Percentiles rank a stretch among this genome's conserved stretches.
Evolutionary conservation across 2,329 filamentous ascomycete species (phyloP).

Genomic region (Monilinia fructigena): DNA sequence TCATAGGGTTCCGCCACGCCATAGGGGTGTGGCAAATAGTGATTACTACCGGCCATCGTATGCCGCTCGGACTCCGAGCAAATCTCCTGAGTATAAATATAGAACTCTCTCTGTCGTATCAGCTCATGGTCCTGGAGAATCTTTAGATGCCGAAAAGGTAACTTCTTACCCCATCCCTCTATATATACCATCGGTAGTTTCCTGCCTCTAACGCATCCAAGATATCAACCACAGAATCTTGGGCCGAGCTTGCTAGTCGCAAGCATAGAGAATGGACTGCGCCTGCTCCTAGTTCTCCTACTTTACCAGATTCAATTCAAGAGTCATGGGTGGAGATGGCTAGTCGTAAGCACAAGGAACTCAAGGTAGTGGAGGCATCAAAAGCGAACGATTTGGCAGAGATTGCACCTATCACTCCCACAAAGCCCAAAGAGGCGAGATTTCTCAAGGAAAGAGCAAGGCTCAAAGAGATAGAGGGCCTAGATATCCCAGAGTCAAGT

Average conservation of each 20-base stretch:
- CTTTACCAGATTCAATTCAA: neutral
- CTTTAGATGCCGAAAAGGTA: conserved; percentile 5
- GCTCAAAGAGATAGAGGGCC: neutral
- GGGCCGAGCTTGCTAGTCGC: neutral
- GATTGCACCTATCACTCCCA: neutral
- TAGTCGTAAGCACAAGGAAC: conserved; percentile 9
- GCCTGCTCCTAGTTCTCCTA: neutral
- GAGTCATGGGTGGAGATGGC: conserved; percentile 15
- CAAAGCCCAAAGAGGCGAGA: neutral
- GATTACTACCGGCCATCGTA: neutral
- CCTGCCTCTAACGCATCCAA: conserved; percentile 3
- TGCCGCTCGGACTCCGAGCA: neutral
- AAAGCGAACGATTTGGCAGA: neutral
- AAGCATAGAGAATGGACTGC: neutral
- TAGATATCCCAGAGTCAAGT: conserved; percentile 12
- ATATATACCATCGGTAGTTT: neutral
- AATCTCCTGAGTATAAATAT: neutral
- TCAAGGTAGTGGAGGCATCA: neutral
- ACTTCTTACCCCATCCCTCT: neutral
- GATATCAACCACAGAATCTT: neutral
- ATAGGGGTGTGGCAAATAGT: neutral
- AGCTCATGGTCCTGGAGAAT: neutral
- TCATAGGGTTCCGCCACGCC: neutral
- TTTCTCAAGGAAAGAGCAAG: neutral
- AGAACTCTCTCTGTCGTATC: neutral